Base-by-base conservation (phyloP, 2,329 filamentous ascomycete species). In the Fusarium nelsonii region DNA sequence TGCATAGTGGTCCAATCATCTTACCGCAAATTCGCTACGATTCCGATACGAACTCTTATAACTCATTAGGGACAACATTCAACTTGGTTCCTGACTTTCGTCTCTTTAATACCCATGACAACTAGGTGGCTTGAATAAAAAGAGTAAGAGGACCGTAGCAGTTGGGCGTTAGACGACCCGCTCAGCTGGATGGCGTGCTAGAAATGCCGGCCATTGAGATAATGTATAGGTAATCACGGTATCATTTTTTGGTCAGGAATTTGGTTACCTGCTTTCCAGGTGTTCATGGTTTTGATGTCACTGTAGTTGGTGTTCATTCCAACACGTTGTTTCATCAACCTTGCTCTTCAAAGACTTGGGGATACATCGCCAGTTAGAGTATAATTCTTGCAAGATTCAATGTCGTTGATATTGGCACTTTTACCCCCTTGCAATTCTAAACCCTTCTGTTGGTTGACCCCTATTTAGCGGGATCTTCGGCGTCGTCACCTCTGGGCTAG, bases 381-480 rank as follows among this genome's bases (percentile, higher is more conserved):
- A 30, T 26, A 9, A 18, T 18, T 11, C 32, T 18, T 45, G 16
- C 54, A 30, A 23, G 12, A 49, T 49, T 49, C 45, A 49, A 34
- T 34, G 39, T 50, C 37, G 51, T 48, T 40, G 39, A 58, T 58
- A 59, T 62, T 52, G 53, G 54, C 64, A 63, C 58, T 66, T 51
- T 64, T 48, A 61, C 34, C 54, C 58, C 51, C 65, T 50, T 60
- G 64, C 41, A 61, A 49, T 40, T 52, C 37, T 56, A 44, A 58
- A 64, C 26, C 20, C 57, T 58, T 41, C 49, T 50, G 66, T 53
- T 44, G 44, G 43, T 46, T 20, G 30, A 51, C 65, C 65, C 65
- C 62, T 58, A 63, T 58, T 63, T 70, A 69, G 66, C 66, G 62
- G 66, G 48, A 63, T 69, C 66, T 45, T 69, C 66, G 66, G 66